Percentiles rank a stretch among this genome's conserved stretches.
Conservation (phyloP, 225 moss, liverwort and hornwort species). For the Anthoceros angustus region DNA sequence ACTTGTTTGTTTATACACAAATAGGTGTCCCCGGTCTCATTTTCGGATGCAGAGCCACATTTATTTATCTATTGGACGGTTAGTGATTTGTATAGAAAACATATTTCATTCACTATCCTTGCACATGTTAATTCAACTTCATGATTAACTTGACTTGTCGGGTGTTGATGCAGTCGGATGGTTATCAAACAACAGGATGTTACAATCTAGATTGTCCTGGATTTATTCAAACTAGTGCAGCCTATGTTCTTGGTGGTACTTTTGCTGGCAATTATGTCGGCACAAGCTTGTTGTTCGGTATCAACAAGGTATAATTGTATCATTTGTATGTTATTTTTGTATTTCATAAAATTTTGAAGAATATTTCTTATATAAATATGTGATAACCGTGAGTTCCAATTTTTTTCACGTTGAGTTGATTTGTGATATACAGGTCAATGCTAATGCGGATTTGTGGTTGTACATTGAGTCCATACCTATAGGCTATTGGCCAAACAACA, state of each 20-base stretch:
- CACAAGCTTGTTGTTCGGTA: not conserved
- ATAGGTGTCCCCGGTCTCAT: too few species aligned
- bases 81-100: too few species aligned
- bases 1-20: too few species aligned
- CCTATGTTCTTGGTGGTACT: not conserved
- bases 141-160: not conserved
- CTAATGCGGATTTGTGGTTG: not conserved
- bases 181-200: not conserved
- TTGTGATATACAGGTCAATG: not conserved
- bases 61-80: not conserved
- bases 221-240: not conserved
- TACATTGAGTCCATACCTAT: not conserved
- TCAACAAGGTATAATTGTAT: not conserved
- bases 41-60: too few species aligned
- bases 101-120: not conserved
- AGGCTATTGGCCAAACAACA: not conserved
- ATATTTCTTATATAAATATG: not conserved
- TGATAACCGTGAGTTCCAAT: too few species aligned
- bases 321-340: not conserved
- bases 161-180: not conserved
- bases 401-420: not conserved
- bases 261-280: not conserved
- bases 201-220: not conserved
- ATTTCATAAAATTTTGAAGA: not conserved
- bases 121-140: not conserved